Conservation (phyloP, 371 early-diverging fungal genomes). For the Saksenaea oblongispora region DNA sequence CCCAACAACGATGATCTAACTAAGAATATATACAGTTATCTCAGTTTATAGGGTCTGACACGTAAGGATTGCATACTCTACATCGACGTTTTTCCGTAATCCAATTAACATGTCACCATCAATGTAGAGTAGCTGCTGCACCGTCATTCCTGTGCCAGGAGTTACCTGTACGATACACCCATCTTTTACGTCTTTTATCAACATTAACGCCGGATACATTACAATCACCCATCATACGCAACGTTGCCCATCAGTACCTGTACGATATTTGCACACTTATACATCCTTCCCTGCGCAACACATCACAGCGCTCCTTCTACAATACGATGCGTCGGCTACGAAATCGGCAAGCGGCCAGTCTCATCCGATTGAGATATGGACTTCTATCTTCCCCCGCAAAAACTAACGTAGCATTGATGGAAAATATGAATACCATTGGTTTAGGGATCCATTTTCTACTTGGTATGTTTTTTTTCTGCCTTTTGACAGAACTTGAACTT, state of each 20-base stretch:
- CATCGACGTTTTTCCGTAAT: not conserved
- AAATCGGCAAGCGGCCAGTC: constrained; percentile 23
- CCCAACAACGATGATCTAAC: not conserved
- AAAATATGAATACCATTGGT: constrained; percentile 48
- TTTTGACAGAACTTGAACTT: constrained; percentile 1
- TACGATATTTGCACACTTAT: constrained; percentile 31
- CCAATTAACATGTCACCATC: not conserved
- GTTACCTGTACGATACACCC: constrained; percentile 65
- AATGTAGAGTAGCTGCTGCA: constrained; percentile 21
- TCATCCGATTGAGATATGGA: constrained; percentile 31
- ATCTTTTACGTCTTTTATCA: constrained; percentile 52
- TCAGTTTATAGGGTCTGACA: not conserved
- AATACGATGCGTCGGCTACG: constrained; percentile 32
- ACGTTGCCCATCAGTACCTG: constrained; percentile 35
- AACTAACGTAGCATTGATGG: constrained; percentile 17
- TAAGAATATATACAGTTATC: not conserved
- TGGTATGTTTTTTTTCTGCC: constrained; percentile 16
- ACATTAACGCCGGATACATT: constrained; percentile 28
- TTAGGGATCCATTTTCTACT: constrained; percentile 60
- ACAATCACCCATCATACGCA: constrained; percentile 24
- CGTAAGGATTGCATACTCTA: not conserved
- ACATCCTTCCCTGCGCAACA: constrained; percentile 26
- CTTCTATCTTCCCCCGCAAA: constrained; percentile 16
- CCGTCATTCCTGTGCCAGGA: constrained; percentile 64
- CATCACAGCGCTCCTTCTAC: constrained; percentile 36